Percentiles rank a stretch among this genome's conserved stretches.
Evolutionary conservation across 768 basidiomycete species (phyloP).

Genomic region (Trametes cubensis): DNA sequence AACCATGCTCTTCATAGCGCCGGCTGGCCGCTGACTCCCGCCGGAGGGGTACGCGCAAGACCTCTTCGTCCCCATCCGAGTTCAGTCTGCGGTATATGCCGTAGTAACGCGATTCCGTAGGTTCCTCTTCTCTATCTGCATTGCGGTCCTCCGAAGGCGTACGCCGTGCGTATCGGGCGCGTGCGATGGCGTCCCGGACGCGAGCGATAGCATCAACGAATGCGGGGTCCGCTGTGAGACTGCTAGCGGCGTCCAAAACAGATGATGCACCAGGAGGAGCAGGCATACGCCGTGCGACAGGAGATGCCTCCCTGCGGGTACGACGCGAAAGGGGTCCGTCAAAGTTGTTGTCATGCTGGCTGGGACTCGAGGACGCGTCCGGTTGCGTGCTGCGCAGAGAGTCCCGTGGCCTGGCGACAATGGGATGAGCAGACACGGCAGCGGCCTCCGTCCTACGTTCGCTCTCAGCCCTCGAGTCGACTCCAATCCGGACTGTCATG

Average conservation of each 20-base stretch:
- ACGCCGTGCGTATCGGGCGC: neutral
- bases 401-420: neutral
- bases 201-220: neutral
- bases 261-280: neutral
- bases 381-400: neutral
- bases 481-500: too few species aligned
- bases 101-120: slow-evolving; percentile 13
- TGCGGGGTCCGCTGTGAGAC: neutral
- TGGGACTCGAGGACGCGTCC: neutral
- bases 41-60: slow-evolving; percentile 1
- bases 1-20: neutral
- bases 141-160: neutral
- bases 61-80: slow-evolving; percentile 25
- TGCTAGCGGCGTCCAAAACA: neutral
- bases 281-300: neutral
- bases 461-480: neutral
- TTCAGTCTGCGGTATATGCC: slow-evolving; percentile 24
- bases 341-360: neutral
- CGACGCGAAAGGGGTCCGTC: neutral
- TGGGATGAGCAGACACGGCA: slow-evolving; percentile 7
- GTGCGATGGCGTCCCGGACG: slow-evolving; percentile 5
- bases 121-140: slow-evolving; percentile 3
- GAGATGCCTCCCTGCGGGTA: neutral
- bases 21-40: neutral
- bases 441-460: neutral